Evolutionary conservation across 2,329 filamentous ascomycete species (phyloP), one percentile per base, ranked within the genome.

Genomic region (Colletotrichum nymphaeae): DNA sequence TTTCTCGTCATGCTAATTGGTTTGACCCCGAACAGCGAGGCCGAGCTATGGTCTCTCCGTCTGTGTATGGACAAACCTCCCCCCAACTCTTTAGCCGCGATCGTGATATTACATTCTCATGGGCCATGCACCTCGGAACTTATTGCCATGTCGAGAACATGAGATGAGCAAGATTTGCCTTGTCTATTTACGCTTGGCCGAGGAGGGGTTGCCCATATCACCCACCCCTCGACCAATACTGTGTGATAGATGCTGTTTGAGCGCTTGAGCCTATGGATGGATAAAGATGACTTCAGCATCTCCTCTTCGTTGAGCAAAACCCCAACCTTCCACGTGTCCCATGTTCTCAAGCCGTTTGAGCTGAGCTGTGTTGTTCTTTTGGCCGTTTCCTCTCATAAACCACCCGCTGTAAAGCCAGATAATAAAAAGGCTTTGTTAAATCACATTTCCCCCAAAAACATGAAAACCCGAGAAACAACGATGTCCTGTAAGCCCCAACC

Each of bases 241-340:
- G 42, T 62, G 26, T 55, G 30, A 73, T 72, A 53, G 59, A 72
- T 64, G 26, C 52, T 63, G 28, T 37, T 35, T 64, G 30, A 49
- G 42, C 69, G 58, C 35, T 69, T 28, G 52, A 56, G 64, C 30
- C 24, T 46, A 28, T 56, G 55, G 32, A 32, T 30, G 16, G 32
- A 35, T 35, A 24, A 65, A 55, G 30, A 64, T 55, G 62, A 55
- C 14, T 9, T 24, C 5, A 5, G 62, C 49, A 22, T 37, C 60
- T 64, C 30, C 49, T 55, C 12, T 63, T n/a, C 16, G 24, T 12
- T 26, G 22, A 30, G 30, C 49, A 37, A 55, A 12, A 19, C 30
- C 19, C 46, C 22, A 24, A 30, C 30, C 28, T 32, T 42, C 62
- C n/a, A 26, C 62, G 37, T n/a, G 42, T n/a, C 32, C 35, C n/a